Evolutionary conservation across 176 grass and related monocot species (phyloP), one percentile per base, ranked within the genome.

Genomic region (Alloteropsis semialata): DNA sequence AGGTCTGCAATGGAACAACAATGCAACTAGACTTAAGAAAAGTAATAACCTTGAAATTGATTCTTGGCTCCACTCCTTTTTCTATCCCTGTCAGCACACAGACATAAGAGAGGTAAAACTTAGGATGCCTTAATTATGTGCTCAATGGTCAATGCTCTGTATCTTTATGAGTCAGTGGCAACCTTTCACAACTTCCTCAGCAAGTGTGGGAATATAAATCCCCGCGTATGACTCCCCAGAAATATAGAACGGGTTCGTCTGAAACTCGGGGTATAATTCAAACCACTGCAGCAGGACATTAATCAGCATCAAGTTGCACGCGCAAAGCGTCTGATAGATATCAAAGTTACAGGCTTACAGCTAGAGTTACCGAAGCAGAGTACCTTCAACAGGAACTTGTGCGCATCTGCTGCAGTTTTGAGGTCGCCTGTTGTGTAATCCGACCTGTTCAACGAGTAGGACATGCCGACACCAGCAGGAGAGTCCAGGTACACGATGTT

Each of bases 201-300:
- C 60, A 69, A 95, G 77, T 32, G 87, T 98, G 18, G 96, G 96
- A 45, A 98, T 92, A 65, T 95, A 98, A 45, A 98, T 51, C 43
- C 96, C 96, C 67, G 89, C 92, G 74, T 91, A 98, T 34, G 96
- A 98, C 68, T 98, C 96, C 25, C 96, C 96, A 2, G 96, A 81
- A 38, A 98, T 90, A 78, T 98, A 98, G 51, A 98, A 98, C 1
- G 89, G 82, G 58, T 98, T 98, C 0, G 69, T 72, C 74, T 87
- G 84, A 69, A 95, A 93, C 81, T 95, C 84, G 0, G 87, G 89
- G 67, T 95, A 98, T 68, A 89, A 71, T 42, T 93, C 76, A 27
- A 91, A 93, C 96, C 96, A 98, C 96, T 95, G 87, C 61, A 65
- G 22, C 22, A 56, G 22, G 0, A 56, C 54, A 22, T 56, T 56